Conservation (phyloP, 2,329 filamentous ascomycete genomes). For the Domatiomyces catenatus region DNA sequence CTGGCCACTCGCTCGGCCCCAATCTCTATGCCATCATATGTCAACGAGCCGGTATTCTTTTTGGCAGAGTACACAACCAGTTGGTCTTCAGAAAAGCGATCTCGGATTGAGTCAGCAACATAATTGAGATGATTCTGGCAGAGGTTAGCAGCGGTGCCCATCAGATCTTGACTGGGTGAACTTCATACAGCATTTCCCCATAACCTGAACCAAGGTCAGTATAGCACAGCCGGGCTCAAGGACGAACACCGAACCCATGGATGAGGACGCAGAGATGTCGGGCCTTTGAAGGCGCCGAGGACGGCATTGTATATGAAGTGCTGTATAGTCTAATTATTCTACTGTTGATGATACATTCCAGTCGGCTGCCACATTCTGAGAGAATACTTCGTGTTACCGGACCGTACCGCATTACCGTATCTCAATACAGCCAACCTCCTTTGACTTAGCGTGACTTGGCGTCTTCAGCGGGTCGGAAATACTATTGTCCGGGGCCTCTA, state of each 20-base stretch:
- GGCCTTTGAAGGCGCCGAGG: constrained; percentile 13
- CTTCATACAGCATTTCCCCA: constrained; percentile 37
- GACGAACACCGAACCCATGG: constrained; percentile 36
- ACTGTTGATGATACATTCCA: too few species aligned
- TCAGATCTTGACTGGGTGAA: not conserved
- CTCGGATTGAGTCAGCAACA: constrained; percentile 36
- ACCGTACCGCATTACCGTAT: too few species aligned
- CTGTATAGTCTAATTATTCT: too few species aligned
- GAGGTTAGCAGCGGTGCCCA: constrained; percentile 1
- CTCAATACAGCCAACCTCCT: too few species aligned
- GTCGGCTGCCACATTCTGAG: too few species aligned
- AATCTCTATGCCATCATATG: constrained; percentile 52
- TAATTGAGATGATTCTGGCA: constrained; percentile 35
- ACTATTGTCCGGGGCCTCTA: not conserved
- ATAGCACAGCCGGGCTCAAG: not conserved
- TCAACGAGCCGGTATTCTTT: constrained; percentile 41
- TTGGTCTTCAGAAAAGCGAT: constrained; percentile 33
- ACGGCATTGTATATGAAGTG: not conserved
- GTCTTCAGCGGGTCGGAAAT: not conserved
- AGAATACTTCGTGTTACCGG: too few species aligned
- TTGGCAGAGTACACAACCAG: constrained; percentile 43
- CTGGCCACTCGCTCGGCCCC: constrained; percentile 51
- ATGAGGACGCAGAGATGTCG: constrained; percentile 47
- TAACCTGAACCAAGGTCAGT: constrained; percentile 27
- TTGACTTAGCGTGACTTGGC: too few species aligned